These are phyloP conservation scores for Debaryomyces maramus DNA, from an alignment of 805 yeast genomes.

Conservation along the genomic window DNA sequence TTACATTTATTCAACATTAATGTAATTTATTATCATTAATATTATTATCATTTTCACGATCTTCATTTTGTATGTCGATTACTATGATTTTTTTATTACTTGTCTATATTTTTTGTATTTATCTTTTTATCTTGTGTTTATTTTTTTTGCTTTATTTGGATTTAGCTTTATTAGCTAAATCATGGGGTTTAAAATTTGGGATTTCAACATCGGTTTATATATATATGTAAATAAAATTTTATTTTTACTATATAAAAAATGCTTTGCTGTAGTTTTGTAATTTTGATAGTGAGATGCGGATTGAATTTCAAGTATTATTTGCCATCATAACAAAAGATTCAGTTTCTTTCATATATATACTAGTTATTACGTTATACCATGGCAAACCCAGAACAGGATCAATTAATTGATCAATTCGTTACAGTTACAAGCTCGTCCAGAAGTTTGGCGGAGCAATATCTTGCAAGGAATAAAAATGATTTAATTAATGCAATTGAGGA, in stretches of 20 bases:
- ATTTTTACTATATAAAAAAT: not conserved
- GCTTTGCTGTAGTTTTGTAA: not conserved
- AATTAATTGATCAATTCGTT: conserved; percentile 34
- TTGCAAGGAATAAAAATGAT: conserved; percentile 36
- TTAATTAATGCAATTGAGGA: conserved; percentile 43
- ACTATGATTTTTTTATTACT: conserved; percentile 13
- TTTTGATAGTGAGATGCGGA: conserved; percentile 1
- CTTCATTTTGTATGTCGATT: conserved; percentile 17
- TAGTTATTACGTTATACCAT: too few species aligned
- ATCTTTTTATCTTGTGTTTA: conserved; percentile 7
- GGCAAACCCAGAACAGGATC: conserved; percentile 18
- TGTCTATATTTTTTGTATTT: conserved; percentile 9
- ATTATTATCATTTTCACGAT: conserved; percentile 21
- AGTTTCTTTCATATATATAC: not conserved
- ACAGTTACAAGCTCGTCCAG: conserved; percentile 35
- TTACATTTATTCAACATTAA: conserved; percentile 53
- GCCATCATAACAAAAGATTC: conserved; percentile 10
- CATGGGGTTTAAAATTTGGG: conserved; percentile 44
- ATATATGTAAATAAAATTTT: conserved; percentile 10
- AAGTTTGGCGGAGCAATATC: conserved; percentile 41
- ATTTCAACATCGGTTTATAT: conserved; percentile 50
- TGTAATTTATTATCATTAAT: conserved; percentile 27
- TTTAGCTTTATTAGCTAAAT: conserved; percentile 10
- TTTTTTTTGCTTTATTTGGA: conserved; percentile 14
- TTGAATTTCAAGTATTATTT: not conserved